Conservation (phyloP, 78 protist genomes). For the Fonticula alba region DNA sequence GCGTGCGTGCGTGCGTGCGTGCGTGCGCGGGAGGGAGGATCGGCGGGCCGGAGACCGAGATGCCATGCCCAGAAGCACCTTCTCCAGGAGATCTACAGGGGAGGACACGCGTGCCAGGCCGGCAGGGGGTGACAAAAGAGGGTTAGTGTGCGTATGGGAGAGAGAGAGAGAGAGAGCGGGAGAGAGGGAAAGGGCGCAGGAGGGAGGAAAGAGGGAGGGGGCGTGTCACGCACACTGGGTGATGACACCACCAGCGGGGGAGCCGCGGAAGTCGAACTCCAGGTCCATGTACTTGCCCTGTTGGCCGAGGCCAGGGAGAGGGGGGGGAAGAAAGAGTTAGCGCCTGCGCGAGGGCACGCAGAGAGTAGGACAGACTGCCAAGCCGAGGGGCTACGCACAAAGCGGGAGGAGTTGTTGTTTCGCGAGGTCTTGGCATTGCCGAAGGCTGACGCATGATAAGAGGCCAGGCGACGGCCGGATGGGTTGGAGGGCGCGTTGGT, state of each 20-base stretch:
- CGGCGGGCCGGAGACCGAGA: neutral
- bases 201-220: neutral
- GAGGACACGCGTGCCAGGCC: neutral
- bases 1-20: neutral
- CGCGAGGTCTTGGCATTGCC: conserved; percentile 80
- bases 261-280: conserved; percentile 52
- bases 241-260: conserved; percentile 55
- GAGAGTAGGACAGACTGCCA: too few species aligned
- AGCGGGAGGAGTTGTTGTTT: conserved; percentile 62
- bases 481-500: conserved; percentile 64
- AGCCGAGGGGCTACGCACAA: too few species aligned
- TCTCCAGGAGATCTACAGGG: neutral
- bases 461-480: too few species aligned
- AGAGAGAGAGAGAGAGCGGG: neutral
- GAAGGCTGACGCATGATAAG: too few species aligned
- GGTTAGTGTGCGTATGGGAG: neutral
- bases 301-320: too few species aligned
- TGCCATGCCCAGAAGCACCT: neutral
- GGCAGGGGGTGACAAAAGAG: neutral
- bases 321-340: too few species aligned
- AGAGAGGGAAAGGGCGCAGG: neutral
- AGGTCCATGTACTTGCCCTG: conserved; percentile 59
- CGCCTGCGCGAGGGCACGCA: too few species aligned
- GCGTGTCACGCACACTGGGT: conserved; percentile 17
- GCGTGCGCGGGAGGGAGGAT: neutral